These are phyloP conservation scores for Pezicula carpinea DNA, from an alignment of 2,329 filamentous ascomycete genomes.

Conservation along the genomic window DNA sequence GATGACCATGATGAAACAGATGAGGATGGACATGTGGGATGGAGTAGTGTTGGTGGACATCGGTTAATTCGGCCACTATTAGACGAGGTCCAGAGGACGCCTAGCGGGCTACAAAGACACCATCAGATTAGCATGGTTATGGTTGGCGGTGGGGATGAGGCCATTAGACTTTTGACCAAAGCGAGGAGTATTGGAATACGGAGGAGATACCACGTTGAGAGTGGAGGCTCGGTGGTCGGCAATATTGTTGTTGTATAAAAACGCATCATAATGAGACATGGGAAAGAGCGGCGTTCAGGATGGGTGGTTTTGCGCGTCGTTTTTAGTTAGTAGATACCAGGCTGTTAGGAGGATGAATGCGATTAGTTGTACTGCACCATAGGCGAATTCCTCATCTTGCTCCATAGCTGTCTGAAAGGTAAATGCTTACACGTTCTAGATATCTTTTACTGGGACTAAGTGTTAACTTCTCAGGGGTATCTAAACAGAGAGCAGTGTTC, in stretches of 20 bases:
- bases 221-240: slow-evolving; percentile 71
- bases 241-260: slow-evolving; percentile 63
- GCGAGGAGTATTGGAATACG: slow-evolving; percentile 70
- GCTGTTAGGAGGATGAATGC: no score
- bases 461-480: no score
- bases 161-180: slow-evolving; percentile 57
- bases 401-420: no score
- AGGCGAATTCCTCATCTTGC: no score
- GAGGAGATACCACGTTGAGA: slow-evolving; percentile 74
- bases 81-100: slow-evolving; percentile 59
- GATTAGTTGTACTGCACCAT: no score
- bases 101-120: slow-evolving; percentile 28
- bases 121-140: slow-evolving; percentile 80
- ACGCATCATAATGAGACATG: background rate
- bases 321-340: no score
- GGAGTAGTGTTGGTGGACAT: slow-evolving; percentile 31
- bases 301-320: background rate
- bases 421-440: no score
- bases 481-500: no score
- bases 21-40: slow-evolving; percentile 20
- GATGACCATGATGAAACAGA: slow-evolving; percentile 22
- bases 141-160: slow-evolving; percentile 65
- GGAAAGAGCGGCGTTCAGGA: background rate
- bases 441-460: no score
- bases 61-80: slow-evolving; percentile 59